These are phyloP conservation scores for Cladophialophora yegresii DNA, from an alignment of 2,329 filamentous ascomycete species.

Conservation along the genomic window DNA sequence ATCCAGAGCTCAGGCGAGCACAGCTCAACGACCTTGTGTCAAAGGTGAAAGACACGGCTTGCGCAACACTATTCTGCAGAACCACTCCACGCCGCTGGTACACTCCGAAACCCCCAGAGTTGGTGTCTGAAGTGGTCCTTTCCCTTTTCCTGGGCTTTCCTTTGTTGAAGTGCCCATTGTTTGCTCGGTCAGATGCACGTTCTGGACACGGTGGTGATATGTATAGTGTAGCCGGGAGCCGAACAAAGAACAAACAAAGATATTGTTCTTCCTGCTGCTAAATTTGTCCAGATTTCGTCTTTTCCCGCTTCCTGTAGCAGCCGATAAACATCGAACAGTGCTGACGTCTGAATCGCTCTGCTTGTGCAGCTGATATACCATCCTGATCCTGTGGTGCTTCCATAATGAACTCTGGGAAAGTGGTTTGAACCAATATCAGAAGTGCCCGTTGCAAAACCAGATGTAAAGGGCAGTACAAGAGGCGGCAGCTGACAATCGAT, in stretches of 20 bases:
- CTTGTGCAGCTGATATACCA: neutral
- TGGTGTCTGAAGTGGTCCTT: neutral
- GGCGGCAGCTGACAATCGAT: neutral
- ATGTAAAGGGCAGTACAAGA: neutral
- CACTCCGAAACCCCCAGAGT: neutral
- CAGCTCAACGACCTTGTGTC: too few relatives aligned
- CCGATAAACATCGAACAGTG: neutral
- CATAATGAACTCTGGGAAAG: neutral
- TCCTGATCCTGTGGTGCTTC: neutral
- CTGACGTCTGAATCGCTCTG: neutral
- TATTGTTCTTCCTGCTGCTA: slow-evolving; percentile 5
- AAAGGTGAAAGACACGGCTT: too few relatives aligned
- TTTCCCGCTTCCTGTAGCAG: neutral
- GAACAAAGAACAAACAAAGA: slow-evolving; percentile 5
- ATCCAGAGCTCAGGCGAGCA: too few relatives aligned
- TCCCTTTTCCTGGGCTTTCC: neutral
- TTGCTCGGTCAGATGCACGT: neutral
- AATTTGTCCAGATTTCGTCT: neutral
- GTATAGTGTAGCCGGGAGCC: neutral
- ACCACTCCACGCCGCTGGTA: neutral
- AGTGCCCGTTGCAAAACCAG: neutral
- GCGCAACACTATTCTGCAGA: neutral
- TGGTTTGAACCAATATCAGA: neutral
- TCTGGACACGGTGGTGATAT: neutral
- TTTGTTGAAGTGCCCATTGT: neutral